A percentile compares a stretch with the other conserved stretches of the same genome.
Evolutionary conservation across 345 rosid species (phyloP).

Genomic region (Sapria himalayana): DNA sequence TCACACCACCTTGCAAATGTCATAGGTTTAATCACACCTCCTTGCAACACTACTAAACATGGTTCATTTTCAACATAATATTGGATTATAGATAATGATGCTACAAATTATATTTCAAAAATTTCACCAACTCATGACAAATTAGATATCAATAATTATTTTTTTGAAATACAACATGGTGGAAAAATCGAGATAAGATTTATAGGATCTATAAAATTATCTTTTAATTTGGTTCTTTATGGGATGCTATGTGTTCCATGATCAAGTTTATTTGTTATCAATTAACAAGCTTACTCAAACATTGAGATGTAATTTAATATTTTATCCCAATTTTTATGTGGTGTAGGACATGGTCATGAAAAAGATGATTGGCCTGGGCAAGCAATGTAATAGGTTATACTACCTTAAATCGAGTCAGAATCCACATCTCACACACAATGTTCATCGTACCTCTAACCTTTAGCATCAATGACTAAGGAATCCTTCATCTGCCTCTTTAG

Average conservation of each 20-base stretch:
- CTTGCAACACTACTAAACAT: not conserved
- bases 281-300: constrained; percentile 2
- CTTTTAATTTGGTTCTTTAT: not conserved
- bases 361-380: constrained; percentile 7
- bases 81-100: constrained; percentile 1
- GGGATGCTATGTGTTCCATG: not conserved
- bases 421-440: too few relatives aligned
- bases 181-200: not conserved
- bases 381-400: not conserved
- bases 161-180: not conserved
- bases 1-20: not conserved
- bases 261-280: constrained; percentile 6
- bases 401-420: not conserved
- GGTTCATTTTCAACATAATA: not conserved
- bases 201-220: not conserved
- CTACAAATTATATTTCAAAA: not conserved
- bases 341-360: not conserved
- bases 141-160: not conserved
- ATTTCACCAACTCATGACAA: not conserved
- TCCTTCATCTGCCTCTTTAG: not conserved
- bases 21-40: not conserved
- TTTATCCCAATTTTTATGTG: not conserved
- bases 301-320: not conserved
- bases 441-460: not conserved
- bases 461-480: constrained; percentile 5